Conservation (phyloP, 2,329 filamentous ascomycete genomes). For the Neobulgaria alba region DNA sequence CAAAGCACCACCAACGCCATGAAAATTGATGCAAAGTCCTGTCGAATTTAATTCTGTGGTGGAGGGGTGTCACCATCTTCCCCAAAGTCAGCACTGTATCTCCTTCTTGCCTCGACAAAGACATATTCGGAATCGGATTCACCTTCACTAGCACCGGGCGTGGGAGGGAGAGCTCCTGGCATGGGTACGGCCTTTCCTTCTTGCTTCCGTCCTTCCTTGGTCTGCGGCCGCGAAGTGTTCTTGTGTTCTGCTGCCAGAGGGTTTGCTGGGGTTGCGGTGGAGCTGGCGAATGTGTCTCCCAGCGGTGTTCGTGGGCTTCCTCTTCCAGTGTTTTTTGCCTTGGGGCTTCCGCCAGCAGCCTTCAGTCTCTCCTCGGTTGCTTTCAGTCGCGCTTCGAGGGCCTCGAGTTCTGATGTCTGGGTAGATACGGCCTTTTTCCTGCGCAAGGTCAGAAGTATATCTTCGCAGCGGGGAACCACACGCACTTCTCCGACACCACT, state of each 20-base stretch:
- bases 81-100: constrained; percentile 19
- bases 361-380: constrained; percentile 76
- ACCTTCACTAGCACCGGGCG: constrained; percentile 30
- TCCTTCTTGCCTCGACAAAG: constrained; percentile 12
- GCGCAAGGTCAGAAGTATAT: constrained; percentile 6
- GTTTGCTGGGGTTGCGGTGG: constrained; percentile 5
- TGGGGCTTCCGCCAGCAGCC: constrained; percentile 19
- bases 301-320: constrained; percentile 16
- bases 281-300: constrained; percentile 17
- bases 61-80: constrained; percentile 22
- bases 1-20: background rate
- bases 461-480: background rate
- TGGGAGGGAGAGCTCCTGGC: constrained; percentile 27
- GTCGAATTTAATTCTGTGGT: constrained; percentile 4
- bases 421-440: constrained; percentile 74
- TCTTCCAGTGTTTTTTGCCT: constrained; percentile 10
- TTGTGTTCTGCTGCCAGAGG: constrained; percentile 14
- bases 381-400: constrained; percentile 72
- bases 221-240: constrained; percentile 5
- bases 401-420: constrained; percentile 72
- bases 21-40: background rate
- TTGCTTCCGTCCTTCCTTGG: constrained; percentile 6
- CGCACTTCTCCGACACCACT: constrained; percentile 71
- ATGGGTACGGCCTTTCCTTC: constrained; percentile 12
- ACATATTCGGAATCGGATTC: constrained; percentile 26